Conservation (phyloP, 2,329 filamentous ascomycete genomes). For the Emmonsiellopsis sp. region DNA sequence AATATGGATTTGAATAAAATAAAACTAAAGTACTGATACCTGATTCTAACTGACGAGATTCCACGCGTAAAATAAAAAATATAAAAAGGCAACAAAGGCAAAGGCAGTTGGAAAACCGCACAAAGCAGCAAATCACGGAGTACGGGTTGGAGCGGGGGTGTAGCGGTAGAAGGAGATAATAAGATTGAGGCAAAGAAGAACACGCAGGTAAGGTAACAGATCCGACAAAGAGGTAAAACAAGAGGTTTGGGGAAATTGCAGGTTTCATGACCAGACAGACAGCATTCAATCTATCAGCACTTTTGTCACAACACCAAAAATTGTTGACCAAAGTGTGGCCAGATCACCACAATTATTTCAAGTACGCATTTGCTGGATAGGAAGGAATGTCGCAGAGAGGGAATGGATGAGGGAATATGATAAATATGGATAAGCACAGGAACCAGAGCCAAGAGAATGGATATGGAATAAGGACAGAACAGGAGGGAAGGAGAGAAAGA, state of each 20-base stretch:
- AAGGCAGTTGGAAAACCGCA: background rate
- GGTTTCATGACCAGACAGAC: too few species aligned
- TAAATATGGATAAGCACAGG: background rate
- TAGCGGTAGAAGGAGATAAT: background rate
- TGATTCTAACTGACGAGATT: background rate
- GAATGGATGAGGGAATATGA: background rate
- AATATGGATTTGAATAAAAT: background rate
- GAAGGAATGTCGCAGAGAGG: background rate
- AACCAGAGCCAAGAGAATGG: constrained; percentile 1
- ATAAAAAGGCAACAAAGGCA: background rate
- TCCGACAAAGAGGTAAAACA: too few species aligned
- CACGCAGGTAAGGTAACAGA: too few species aligned
- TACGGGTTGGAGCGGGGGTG: too few species aligned
- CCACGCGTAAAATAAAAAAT: background rate
- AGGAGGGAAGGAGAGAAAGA: too few species aligned
- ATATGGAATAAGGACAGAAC: constrained; percentile 1
- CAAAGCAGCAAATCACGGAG: background rate
- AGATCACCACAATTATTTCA: too few species aligned
- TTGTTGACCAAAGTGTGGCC: too few species aligned
- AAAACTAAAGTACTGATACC: background rate
- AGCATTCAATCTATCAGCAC: too few species aligned
- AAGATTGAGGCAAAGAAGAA: background rate
- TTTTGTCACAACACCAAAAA: too few species aligned
- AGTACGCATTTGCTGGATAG: background rate
- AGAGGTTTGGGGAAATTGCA: too few species aligned